Evolutionary conservation across 768 basidiomycete genomes (phyloP).

Genomic region (Lactarius hengduanensis): DNA sequence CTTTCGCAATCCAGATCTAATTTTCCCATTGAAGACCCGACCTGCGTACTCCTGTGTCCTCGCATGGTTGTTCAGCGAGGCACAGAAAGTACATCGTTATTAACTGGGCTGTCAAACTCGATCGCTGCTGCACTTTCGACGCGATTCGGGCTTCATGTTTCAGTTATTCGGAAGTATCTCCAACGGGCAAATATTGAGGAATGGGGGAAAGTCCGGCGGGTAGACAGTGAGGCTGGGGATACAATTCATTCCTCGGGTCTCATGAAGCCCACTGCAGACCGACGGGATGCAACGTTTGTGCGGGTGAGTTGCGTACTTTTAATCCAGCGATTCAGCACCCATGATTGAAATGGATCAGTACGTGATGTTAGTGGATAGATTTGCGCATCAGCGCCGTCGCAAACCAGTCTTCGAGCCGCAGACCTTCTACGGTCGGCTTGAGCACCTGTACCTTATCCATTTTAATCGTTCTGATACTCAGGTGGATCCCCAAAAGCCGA

Average conservation of each 20-base stretch:
- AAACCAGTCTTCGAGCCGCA: not conserved
- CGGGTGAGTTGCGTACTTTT: not conserved
- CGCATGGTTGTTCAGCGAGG: not conserved
- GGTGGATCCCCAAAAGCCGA: not conserved
- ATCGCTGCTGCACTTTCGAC: not conserved
- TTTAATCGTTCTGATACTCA: not conserved
- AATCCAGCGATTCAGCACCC: not conserved
- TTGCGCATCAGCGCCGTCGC: not conserved
- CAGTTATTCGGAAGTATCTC: not conserved
- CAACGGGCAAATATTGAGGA: not conserved
- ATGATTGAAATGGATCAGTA: not conserved
- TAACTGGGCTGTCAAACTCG: not conserved
- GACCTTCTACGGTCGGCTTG: not conserved
- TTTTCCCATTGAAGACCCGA: not conserved
- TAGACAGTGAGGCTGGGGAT: not conserved
- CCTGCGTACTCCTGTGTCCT: not conserved
- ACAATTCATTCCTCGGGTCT: not conserved
- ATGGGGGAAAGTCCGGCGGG: not conserved
- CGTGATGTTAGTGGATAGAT: not conserved
- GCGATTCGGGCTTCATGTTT: not conserved
- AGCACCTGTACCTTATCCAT: not conserved
- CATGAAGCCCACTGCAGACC: not conserved
- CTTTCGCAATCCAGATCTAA: not conserved
- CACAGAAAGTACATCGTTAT: not conserved
- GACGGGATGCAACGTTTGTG: not conserved